phyloP scores from a whole-genome alignment of 2,329 filamentous ascomycete species.

The Fusarium solani-melongenae region DNA sequence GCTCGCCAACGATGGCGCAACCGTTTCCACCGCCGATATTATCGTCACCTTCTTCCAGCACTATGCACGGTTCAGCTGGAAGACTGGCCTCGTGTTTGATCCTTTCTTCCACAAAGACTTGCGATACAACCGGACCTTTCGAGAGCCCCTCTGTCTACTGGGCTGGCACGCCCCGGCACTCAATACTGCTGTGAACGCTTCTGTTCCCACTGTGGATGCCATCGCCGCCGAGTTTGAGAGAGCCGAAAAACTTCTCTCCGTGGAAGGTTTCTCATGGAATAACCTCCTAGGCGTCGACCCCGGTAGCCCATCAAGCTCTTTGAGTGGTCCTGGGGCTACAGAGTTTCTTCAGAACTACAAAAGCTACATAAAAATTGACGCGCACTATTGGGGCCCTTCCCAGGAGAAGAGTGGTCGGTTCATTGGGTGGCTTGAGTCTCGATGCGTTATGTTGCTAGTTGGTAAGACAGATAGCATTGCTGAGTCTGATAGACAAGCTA shows the following conservation, averaged over 20 bases:
- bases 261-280: slow-evolving; percentile 54
- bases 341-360: slow-evolving; percentile 65
- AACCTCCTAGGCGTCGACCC: slow-evolving; percentile 48
- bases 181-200: slow-evolving; percentile 68
- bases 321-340: slow-evolving; percentile 41
- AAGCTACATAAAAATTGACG: slow-evolving; percentile 69
- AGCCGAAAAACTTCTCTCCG: slow-evolving; percentile 55
- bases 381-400: slow-evolving; percentile 73
- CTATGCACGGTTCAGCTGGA: slow-evolving; percentile 72
- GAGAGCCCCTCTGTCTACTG: slow-evolving; percentile 72
- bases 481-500: background rate
- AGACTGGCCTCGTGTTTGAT: slow-evolving; percentile 65
- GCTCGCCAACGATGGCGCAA: slow-evolving; percentile 50
- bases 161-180: slow-evolving; percentile 71
- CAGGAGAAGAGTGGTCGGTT: slow-evolving; percentile 64
- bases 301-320: background rate
- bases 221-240: slow-evolving; percentile 63
- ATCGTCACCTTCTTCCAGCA: slow-evolving; percentile 71
- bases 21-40: slow-evolving; percentile 61
- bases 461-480: slow-evolving; percentile 51
- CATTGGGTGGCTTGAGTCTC: slow-evolving; percentile 73
- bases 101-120: slow-evolving; percentile 66
- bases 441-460: slow-evolving; percentile 67
- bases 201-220: slow-evolving; percentile 61
- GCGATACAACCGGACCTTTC: slow-evolving; percentile 63